Conservation (phyloP, 805 yeast species). For the Yarrowia phangngaensis region DNA sequence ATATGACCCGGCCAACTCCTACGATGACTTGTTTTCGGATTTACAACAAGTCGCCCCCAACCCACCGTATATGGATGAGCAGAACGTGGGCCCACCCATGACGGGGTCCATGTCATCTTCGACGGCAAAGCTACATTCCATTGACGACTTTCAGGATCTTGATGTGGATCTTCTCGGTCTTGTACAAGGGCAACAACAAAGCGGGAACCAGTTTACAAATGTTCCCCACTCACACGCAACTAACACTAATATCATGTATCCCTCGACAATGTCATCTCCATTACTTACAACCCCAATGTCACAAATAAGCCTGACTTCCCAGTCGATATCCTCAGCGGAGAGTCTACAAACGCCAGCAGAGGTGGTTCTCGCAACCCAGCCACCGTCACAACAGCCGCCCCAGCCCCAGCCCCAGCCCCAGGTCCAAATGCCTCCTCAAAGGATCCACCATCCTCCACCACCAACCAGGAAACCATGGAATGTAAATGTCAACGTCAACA, state of each 20-base stretch:
- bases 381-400: slow-evolving; percentile 20
- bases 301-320: slow-evolving; percentile 23
- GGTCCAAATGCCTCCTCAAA: slow-evolving; percentile 3
- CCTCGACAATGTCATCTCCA: slow-evolving; percentile 18
- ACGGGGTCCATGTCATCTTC: neutral
- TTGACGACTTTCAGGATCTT: slow-evolving; percentile 26
- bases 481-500: slow-evolving; percentile 11
- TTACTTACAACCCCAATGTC: slow-evolving; percentile 18
- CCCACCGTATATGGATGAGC: neutral
- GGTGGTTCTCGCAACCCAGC: too few species aligned
- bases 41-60: slow-evolving; percentile 20
- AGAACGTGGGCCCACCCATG: slow-evolving; percentile 1
- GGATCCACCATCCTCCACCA: slow-evolving; percentile 1
- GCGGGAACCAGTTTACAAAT: neutral
- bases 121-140: slow-evolving; percentile 9
- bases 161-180: slow-evolving; percentile 24
- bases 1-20: slow-evolving; percentile 18
- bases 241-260: slow-evolving; percentile 21
- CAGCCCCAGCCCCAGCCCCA: slow-evolving; percentile 26
- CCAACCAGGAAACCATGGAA: slow-evolving; percentile 13
- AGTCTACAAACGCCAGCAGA: slow-evolving; percentile 22
- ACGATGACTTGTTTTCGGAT: slow-evolving; percentile 18
- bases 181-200: neutral
- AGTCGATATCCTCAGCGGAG: slow-evolving; percentile 23
- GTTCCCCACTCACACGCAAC: neutral